These are phyloP conservation scores for Termitomyces sp. DNA, from an alignment of 768 basidiomycete species.

Conservation along the genomic window DNA sequence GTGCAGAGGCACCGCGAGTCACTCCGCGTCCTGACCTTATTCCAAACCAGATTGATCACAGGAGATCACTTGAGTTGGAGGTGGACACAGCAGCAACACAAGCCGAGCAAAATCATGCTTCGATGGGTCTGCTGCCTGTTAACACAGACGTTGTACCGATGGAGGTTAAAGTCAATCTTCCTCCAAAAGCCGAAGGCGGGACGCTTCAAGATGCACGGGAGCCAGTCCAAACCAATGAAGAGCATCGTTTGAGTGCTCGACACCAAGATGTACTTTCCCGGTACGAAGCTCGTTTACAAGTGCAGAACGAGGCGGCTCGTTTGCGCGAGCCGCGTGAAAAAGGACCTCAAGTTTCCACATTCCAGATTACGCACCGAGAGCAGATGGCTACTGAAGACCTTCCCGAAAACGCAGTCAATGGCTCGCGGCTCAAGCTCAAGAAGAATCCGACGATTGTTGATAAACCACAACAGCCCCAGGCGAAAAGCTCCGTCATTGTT, in stretches of 20 bases:
- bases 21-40: not conserved
- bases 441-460: not conserved
- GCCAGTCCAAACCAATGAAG: not conserved
- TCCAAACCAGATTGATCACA: not conserved
- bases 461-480: not conserved
- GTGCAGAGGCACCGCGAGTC: not conserved
- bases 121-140: not conserved
- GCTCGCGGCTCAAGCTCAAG: not conserved
- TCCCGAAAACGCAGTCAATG: not conserved
- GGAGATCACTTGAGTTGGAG: constrained; percentile 11
- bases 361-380: constrained; percentile 6
- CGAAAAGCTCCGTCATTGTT: not conserved
- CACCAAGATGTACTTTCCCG: not conserved
- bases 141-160: not conserved
- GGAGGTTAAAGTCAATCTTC: not conserved
- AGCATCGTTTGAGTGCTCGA: not conserved
- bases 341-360: constrained; percentile 5
- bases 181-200: not conserved
- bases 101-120: constrained; percentile 16
- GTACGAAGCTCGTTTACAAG: not conserved
- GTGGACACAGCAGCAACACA: constrained; percentile 16
- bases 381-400: not conserved
- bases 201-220: not conserved
- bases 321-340: constrained; percentile 2
- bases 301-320: constrained; percentile 1